Conservation (phyloP, 2,329 filamentous ascomycete genomes). For the Fusarium drepaniforme region DNA sequence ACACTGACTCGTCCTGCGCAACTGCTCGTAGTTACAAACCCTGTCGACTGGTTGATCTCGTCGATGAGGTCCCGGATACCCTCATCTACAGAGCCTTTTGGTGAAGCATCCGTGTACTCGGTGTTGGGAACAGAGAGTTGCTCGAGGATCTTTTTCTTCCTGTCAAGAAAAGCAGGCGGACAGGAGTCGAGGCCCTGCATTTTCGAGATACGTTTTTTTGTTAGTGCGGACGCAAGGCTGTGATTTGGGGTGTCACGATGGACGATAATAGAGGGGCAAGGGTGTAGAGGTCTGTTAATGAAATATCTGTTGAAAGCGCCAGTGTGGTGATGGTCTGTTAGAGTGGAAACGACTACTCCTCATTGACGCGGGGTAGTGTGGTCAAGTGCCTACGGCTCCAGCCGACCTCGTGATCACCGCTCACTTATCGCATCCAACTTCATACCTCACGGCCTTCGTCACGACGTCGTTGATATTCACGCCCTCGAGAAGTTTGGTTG, state of each 20-base stretch:
- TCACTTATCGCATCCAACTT: slow-evolving; percentile 32
- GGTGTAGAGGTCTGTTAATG: slow-evolving; percentile 15
- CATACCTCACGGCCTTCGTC: slow-evolving; percentile 15
- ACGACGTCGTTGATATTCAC: slow-evolving; percentile 8
- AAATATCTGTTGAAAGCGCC: slow-evolving; percentile 12
- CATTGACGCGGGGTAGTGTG: slow-evolving; percentile 41
- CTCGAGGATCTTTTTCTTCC: slow-evolving; percentile 80
- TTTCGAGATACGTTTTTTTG: slow-evolving; percentile 29
- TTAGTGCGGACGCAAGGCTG: slow-evolving; percentile 40
- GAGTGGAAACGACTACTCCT: slow-evolving; percentile 8
- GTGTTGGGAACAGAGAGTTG: slow-evolving; percentile 76
- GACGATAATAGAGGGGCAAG: slow-evolving; percentile 17
- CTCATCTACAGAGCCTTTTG: slow-evolving; percentile 88
- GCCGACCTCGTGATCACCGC: slow-evolving; percentile 38
- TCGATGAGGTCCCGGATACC: slow-evolving; percentile 82
- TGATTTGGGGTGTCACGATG: slow-evolving; percentile 31
- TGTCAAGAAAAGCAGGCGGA: slow-evolving; percentile 61
- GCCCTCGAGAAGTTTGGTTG: neutral
- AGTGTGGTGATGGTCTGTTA: slow-evolving; percentile 25
- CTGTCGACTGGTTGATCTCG: slow-evolving; percentile 80
- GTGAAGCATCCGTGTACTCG: slow-evolving; percentile 85
- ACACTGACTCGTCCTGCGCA: slow-evolving; percentile 90
- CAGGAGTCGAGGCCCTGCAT: slow-evolving; percentile 50
- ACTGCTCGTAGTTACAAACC: slow-evolving; percentile 91
- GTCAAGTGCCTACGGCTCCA: slow-evolving; percentile 26